Conservation (phyloP, 2,329 filamentous ascomycete genomes). For the Cercospora citrullina region DNA sequence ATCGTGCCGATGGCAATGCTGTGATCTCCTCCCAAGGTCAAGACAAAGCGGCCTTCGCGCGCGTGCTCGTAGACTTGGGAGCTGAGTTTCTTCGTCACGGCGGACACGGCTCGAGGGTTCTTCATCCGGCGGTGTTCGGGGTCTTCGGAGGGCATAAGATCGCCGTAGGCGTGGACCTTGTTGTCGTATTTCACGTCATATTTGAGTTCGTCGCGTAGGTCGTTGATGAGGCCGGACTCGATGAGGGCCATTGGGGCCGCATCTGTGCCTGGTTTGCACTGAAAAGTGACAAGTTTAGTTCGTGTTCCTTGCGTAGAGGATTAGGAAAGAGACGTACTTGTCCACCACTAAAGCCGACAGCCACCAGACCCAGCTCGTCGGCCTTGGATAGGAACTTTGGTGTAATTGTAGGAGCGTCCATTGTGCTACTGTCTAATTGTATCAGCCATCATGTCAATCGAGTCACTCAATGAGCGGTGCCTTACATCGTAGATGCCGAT, state of each 20-base stretch:
- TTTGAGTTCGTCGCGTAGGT: constrained; percentile 80
- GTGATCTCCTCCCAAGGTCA: constrained; percentile 95
- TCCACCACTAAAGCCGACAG: constrained; percentile 93
- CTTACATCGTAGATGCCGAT: constrained; percentile 1
- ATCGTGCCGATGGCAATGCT: constrained; percentile 94
- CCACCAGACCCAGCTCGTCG: constrained; percentile 83
- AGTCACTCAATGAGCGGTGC: not conserved
- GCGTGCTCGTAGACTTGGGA: constrained; percentile 87
- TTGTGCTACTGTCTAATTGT: not conserved
- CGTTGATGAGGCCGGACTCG: constrained; percentile 78
- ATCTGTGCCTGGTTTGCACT: constrained; percentile 91
- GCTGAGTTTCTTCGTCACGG: constrained; percentile 77
- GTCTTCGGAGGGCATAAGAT: constrained; percentile 70
- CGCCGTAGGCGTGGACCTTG: constrained; percentile 76
- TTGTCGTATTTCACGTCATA: constrained; percentile 86
- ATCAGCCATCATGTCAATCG: not conserved
- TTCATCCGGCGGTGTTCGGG: constrained; percentile 90
- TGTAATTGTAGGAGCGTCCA: constrained; percentile 57
- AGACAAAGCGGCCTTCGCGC: constrained; percentile 76
- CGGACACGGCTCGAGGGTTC: constrained; percentile 81
- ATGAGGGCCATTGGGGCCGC: constrained; percentile 87
- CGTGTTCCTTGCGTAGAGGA: not conserved
- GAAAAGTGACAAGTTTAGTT: constrained; percentile 18
- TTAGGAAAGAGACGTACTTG: constrained; percentile 61
- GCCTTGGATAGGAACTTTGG: constrained; percentile 78